A percentile compares a stretch with the other conserved stretches of the same genome.
These are phyloP conservation scores for Pseudomassariella vexata DNA, from an alignment of 2,329 filamentous ascomycete genomes.

Conservation along the genomic window DNA sequence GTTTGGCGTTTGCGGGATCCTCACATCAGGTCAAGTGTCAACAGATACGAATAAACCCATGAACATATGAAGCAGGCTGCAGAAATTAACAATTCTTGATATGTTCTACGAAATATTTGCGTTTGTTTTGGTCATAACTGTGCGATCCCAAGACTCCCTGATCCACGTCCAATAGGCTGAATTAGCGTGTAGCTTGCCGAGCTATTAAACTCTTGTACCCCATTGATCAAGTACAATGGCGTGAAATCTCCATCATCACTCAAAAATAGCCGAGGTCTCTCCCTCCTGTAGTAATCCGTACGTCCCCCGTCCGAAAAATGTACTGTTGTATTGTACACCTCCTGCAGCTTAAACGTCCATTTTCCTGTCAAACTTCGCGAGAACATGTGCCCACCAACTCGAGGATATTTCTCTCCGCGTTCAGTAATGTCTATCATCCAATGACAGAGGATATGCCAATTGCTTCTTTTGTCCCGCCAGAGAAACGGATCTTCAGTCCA, in stretches of 20 bases:
- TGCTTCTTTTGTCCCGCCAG: constrained; percentile 20
- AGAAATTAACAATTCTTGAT: no score
- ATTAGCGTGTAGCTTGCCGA: constrained; percentile 31
- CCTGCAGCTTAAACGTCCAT: constrained; percentile 18
- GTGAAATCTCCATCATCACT: constrained; percentile 38
- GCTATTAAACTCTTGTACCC: constrained; percentile 35
- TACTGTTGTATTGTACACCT: constrained; percentile 18
- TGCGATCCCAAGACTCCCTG: no score
- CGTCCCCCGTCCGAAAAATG: constrained; percentile 33
- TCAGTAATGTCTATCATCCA: constrained; percentile 19
- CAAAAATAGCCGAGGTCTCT: constrained; percentile 43
- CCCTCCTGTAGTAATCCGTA: constrained; percentile 34
- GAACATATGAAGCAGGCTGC: no score
- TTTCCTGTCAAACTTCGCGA: constrained; percentile 13
- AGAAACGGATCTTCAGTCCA: constrained; percentile 22
- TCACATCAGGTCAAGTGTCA: no score
- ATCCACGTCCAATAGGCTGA: constrained; percentile 28
- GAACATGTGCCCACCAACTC: constrained; percentile 18
- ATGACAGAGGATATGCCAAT: constrained; percentile 23
- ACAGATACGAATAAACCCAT: no score
- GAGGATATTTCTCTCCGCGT: constrained; percentile 16
- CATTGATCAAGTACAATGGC: constrained; percentile 39
- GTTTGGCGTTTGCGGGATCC: no score
- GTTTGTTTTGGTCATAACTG: no score
- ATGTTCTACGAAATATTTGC: no score